Evolutionary conservation across 192 early-diverging fungal genomes (phyloP), one percentile per base, ranked within the genome.

Genomic region (Physocladia obscura): DNA sequence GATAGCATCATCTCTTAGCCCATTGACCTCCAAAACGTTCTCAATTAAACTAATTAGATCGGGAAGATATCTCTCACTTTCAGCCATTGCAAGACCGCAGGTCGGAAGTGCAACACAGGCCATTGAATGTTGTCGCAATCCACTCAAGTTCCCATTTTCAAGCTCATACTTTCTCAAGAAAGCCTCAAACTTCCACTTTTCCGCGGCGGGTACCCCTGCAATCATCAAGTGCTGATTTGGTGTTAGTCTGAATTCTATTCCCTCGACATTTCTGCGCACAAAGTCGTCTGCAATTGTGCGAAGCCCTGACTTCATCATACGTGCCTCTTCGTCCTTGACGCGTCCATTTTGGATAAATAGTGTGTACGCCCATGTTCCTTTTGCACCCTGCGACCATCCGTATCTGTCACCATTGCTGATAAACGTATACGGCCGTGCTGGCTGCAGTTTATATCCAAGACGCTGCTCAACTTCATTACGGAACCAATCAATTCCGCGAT

Each of bases 71-170:
- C 96, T 91, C 82, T 98, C 96, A 47, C 91, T 91, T 84, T 98
- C 96, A 62, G 96, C 96, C 92, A 98, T 95, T 27, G 96, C 96
- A 52, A 96, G 82, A 52, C 82, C 92, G 76, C 96, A 96, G 21
- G 94, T 96, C 4, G 96, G 96, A 73, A 98, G 87, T 29, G 96
- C 96, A 1, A 92, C 96, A 78, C 96, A 96, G 32, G 94, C 92
- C 94, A 98, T 96, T 21, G 90, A 90, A 79, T 95, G 90, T 69
- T 94, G 83, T 52, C 92, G 88, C 55, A 94, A 76, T 19, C 88
- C 92, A 5, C 87, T 84, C 79, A 90, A 89, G 64, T 87, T 79
- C 54, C 90, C 83, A 75, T 96, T 94, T 76, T 94, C 90, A 37
- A 95, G 78, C 54, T 87, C 84, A 81, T 92, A 91, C 75, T 90